Conservation (phyloP, 179 eudicot genomes). For the Drosera spatulata region DNA sequence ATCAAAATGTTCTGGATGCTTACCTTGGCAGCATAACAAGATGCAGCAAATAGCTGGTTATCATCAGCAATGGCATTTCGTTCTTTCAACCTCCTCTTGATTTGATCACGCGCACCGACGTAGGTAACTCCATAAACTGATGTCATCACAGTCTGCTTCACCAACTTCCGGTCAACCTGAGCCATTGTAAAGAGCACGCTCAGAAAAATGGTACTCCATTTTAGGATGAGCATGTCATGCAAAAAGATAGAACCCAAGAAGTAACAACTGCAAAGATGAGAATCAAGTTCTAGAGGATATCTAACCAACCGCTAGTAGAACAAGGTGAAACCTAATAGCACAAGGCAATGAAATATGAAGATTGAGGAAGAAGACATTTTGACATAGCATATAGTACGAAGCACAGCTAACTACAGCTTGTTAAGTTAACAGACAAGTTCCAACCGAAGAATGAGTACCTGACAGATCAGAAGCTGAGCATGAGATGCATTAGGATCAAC, state of each 20-base stretch:
- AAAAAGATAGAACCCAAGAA: too few relatives aligned
- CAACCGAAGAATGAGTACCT: conserved; percentile 30
- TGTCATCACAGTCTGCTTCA: conserved; percentile 99
- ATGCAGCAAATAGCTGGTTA: conserved; percentile 58
- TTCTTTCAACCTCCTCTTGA: conserved; percentile 85
- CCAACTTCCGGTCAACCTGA: conserved; percentile 97
- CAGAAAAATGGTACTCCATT: not conserved
- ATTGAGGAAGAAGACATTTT: too few relatives aligned
- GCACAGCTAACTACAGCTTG: not conserved
- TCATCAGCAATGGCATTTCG: conserved; percentile 69
- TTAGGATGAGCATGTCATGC: too few relatives aligned
- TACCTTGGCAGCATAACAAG: conserved; percentile 98
- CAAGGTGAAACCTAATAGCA: not conserved
- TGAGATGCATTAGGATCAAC: conserved; percentile 52
- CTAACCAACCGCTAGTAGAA: not conserved
- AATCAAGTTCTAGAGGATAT: not conserved
- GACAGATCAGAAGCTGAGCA: conserved; percentile 59
- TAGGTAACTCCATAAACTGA: conserved; percentile 99
- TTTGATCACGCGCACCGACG: conserved; percentile 97
- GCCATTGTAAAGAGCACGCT: conserved; percentile 2
- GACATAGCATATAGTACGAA: not conserved
- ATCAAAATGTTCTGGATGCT: conserved; percentile 5
- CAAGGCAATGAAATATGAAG: too few relatives aligned
- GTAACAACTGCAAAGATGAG: not conserved
- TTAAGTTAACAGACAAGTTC: too few relatives aligned